These are phyloP conservation scores for Didymella lethalis DNA, from an alignment of 2,329 filamentous ascomycete species.

Conservation along the genomic window DNA sequence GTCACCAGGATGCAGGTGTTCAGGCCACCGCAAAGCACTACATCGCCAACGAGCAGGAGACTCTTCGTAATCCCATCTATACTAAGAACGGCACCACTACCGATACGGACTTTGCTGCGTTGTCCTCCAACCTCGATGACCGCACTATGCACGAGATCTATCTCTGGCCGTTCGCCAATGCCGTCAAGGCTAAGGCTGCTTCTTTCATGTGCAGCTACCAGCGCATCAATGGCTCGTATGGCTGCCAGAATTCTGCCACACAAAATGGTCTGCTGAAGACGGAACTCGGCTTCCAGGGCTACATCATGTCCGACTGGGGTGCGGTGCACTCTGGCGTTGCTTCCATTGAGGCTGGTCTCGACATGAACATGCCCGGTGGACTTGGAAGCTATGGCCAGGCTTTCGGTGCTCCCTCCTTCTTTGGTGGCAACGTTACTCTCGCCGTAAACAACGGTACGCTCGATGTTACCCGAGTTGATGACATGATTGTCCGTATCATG, in stretches of 20 bases:
- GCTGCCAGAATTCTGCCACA: conserved; percentile 51
- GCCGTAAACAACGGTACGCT: conserved; percentile 54
- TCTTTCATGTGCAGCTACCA: conserved; percentile 68
- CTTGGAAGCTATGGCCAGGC: conserved; percentile 41
- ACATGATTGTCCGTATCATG: conserved; percentile 58
- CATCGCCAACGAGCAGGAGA: conserved; percentile 70
- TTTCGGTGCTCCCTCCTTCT: conserved; percentile 50
- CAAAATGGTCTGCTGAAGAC: conserved; percentile 61
- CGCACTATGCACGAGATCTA: conserved; percentile 72
- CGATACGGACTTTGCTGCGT: conserved; percentile 57
- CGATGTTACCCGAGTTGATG: conserved; percentile 52
- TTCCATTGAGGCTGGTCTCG: conserved; percentile 57
- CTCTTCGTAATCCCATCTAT: conserved; percentile 47
- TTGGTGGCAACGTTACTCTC: conserved; percentile 54
- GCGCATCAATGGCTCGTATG: conserved; percentile 47
- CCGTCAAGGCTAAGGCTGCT: conserved; percentile 63
- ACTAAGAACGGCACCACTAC: conserved; percentile 66
- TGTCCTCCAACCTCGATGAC: conserved; percentile 70
- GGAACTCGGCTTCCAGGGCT: conserved; percentile 61
- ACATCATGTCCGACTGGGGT: conserved; percentile 55
- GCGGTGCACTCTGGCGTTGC: conserved; percentile 56
- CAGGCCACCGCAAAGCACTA: conserved; percentile 61
- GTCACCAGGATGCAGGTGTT: conserved; percentile 54
- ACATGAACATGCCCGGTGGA: conserved; percentile 57
- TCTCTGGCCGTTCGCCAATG: conserved; percentile 71